Percentiles rank a stretch among this genome's conserved stretches.
Conservation (phyloP, 768 basidiomycete genomes). For the Collybia sordida region DNA sequence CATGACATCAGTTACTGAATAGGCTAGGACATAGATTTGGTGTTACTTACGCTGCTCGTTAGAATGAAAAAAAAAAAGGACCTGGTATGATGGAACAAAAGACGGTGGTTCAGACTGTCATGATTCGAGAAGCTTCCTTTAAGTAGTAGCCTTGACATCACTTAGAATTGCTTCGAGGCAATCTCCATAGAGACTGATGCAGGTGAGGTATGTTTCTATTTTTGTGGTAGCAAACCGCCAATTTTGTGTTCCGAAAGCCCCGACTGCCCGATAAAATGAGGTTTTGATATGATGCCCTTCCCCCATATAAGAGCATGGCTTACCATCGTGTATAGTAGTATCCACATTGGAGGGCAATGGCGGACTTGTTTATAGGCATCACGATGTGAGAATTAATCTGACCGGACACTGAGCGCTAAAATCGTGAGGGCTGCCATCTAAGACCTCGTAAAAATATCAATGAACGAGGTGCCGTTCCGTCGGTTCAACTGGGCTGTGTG, state of each 20-base stretch:
- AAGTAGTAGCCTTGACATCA: not conserved
- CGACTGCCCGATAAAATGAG: no score
- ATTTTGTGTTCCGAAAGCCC: not conserved
- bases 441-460: no score
- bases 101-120: conserved; percentile 4
- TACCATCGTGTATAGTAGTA: no score
- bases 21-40: not conserved
- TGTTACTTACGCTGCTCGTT: conserved; percentile 45
- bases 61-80: conserved; percentile 31
- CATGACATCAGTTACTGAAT: conserved; percentile 3
- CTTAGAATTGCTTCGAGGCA: not conserved
- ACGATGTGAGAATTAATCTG: no score
- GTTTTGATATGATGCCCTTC: no score
- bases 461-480: no score
- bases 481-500: no score
- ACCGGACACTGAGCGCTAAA: no score
- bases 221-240: not conserved
- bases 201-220: not conserved
- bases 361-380: no score
- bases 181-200: conserved; percentile 5
- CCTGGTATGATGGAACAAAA: conserved; percentile 27
- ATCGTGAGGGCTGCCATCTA: no score
- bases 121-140: not conserved
- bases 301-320: no score
- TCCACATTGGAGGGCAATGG: no score